Conservation (phyloP, 2,329 filamentous ascomycete genomes). For the Botrytis hyacinthi region DNA sequence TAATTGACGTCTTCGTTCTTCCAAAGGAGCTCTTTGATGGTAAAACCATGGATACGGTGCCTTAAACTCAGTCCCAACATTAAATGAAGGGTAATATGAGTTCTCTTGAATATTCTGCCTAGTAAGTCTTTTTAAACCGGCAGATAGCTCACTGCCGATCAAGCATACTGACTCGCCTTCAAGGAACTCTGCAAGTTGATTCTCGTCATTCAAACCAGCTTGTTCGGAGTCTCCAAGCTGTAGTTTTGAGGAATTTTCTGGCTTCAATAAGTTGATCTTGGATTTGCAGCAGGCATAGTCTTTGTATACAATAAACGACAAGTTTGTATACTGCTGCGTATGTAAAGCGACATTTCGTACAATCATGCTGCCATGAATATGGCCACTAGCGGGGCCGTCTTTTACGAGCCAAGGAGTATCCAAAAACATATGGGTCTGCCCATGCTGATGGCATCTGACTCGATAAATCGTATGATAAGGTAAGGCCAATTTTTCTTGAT, state of each 20-base stretch:
- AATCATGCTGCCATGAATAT: constrained; percentile 18
- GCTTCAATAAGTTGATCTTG: neutral
- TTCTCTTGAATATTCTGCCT: constrained; percentile 21
- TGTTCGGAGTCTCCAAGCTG: neutral
- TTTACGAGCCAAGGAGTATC: constrained; percentile 16
- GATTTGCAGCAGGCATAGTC: constrained; percentile 14
- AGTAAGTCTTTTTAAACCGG: constrained; percentile 19
- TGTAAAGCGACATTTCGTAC: constrained; percentile 16
- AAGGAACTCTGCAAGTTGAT: neutral
- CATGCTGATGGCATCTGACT: constrained; percentile 11
- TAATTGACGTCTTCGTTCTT: constrained; percentile 18
- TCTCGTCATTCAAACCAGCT: neutral
- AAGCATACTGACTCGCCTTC: constrained; percentile 13
- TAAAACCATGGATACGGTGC: constrained; percentile 22
- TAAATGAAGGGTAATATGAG: constrained; percentile 18
- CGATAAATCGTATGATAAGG: constrained; percentile 21
- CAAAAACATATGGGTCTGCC: constrained; percentile 12
- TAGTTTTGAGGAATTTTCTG: neutral
- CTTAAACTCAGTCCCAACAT: constrained; percentile 17
- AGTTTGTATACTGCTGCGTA: constrained; percentile 9
- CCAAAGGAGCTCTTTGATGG: constrained; percentile 18
- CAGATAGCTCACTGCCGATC: constrained; percentile 15
- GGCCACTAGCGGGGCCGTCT: neutral
- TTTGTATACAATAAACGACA: constrained; percentile 19
- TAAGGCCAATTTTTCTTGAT: constrained; percentile 11